Evolutionary conservation across 1,284 basidiomycete species (phyloP).

Genomic region (Heterobasidion annosum): DNA sequence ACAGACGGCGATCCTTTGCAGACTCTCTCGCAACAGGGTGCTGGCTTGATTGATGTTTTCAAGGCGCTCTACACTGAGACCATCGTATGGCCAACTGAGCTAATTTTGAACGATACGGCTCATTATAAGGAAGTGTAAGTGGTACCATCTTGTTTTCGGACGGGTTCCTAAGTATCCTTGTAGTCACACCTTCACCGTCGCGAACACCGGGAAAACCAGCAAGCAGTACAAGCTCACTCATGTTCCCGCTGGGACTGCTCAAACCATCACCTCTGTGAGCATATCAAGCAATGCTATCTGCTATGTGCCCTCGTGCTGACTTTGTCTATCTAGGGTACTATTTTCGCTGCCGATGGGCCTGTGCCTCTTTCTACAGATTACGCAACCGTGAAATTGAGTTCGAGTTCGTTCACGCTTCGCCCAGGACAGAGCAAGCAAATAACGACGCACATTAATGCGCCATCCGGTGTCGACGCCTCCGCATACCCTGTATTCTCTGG

Average conservation of each 20-base stretch:
- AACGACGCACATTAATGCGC: slow-evolving; percentile 27
- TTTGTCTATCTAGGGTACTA: no score
- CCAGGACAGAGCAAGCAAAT: slow-evolving; percentile 22
- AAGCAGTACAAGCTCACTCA: no score
- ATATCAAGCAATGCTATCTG: no score
- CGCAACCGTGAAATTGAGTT: slow-evolving; percentile 27
- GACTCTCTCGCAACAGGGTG: slow-evolving; percentile 56
- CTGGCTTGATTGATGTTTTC: slow-evolving; percentile 58
- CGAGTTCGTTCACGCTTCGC: slow-evolving; percentile 21
- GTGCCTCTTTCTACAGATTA: no score
- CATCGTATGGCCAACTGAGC: slow-evolving; percentile 45
- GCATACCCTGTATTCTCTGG: slow-evolving; percentile 53
- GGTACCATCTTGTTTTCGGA: not conserved
- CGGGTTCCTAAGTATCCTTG: not conserved
- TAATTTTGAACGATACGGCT: slow-evolving; percentile 65
- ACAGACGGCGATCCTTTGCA: slow-evolving; percentile 43
- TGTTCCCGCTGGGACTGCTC: no score
- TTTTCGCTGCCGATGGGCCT: no score
- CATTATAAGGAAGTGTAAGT: slow-evolving; percentile 39
- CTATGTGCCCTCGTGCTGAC: no score
- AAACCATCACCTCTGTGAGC: no score
- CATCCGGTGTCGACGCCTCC: slow-evolving; percentile 31
- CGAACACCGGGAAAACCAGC: no score
- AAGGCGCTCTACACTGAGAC: slow-evolving; percentile 50
- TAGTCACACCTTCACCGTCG: slow-evolving; percentile 24